These are phyloP conservation scores for Gossypium longicalyx DNA, from an alignment of 345 rosid species.

Conservation along the genomic window DNA sequence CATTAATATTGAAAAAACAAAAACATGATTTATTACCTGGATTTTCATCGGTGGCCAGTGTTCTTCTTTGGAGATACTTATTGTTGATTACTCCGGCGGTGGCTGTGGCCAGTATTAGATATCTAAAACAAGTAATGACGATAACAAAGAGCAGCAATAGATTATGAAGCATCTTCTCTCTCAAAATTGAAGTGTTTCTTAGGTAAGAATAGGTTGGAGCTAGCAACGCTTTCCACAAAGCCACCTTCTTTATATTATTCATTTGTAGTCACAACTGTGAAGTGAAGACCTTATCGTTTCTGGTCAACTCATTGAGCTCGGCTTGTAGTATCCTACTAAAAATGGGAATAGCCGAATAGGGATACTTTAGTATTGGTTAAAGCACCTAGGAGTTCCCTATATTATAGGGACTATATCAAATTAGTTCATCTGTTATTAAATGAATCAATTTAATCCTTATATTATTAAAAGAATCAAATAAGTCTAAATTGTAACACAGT, in stretches of 20 bases:
- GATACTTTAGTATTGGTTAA: too few species aligned
- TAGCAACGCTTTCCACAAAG: background rate
- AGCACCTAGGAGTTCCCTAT: too few species aligned
- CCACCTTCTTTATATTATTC: background rate
- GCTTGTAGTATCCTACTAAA: too few species aligned
- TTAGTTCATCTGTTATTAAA: too few species aligned
- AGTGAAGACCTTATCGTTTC: background rate
- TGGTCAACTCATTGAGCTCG: background rate
- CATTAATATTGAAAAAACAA: too few species aligned
- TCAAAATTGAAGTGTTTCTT: background rate
- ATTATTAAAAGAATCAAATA: too few species aligned
- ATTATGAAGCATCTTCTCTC: background rate
- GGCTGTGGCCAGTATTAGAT: background rate
- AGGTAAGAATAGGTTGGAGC: background rate
- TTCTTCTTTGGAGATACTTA: too few species aligned
- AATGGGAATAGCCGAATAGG: too few species aligned
- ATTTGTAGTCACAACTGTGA: background rate
- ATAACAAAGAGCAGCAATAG: background rate
- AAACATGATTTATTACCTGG: background rate
- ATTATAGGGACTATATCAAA: too few species aligned
- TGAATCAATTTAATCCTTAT: accelerated
- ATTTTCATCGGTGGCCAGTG: too few species aligned
- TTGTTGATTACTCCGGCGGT: too few species aligned
- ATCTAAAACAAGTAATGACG: background rate
- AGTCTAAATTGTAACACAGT: too few species aligned